phyloP scores from a whole-genome alignment of 176 grass and related monocot species.

The Carex pumila region DNA sequence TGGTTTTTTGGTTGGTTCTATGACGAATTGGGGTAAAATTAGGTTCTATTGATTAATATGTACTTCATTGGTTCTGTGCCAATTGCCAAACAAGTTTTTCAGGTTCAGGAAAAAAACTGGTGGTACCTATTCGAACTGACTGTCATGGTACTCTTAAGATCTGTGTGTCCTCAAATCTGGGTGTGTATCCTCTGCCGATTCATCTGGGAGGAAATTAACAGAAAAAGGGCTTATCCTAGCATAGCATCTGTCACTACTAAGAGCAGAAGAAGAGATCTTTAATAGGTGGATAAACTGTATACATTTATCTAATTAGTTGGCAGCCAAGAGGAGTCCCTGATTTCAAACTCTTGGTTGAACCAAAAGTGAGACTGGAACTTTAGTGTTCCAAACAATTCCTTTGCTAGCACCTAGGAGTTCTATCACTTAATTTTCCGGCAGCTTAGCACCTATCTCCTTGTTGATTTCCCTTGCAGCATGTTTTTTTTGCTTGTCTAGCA shows the following conservation, averaged over 20 bases:
- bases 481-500: neutral
- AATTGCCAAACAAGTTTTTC: neutral
- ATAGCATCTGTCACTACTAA: neutral
- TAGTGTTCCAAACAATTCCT: too few species aligned
- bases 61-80: neutral
- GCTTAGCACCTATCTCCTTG: neutral
- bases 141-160: neutral
- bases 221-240: neutral
- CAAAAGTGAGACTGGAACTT: neutral
- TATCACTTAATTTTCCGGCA: neutral
- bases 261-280: neutral
- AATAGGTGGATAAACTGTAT: neutral
- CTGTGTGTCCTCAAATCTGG: neutral
- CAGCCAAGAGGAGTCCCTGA: neutral
- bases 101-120: neutral
- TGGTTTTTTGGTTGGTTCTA: neutral
- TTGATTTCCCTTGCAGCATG: neutral
- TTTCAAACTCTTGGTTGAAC: neutral
- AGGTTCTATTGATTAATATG: neutral
- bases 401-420: neutral
- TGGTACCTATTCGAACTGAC: neutral
- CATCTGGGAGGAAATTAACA: neutral
- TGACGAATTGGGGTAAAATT: neutral
- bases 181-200: neutral
- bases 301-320: neutral